Evolutionary conservation across 192 early-diverging fungal genomes (phyloP), one percentile per base, ranked within the genome.

Genomic region (Entomortierella lignicola): DNA sequence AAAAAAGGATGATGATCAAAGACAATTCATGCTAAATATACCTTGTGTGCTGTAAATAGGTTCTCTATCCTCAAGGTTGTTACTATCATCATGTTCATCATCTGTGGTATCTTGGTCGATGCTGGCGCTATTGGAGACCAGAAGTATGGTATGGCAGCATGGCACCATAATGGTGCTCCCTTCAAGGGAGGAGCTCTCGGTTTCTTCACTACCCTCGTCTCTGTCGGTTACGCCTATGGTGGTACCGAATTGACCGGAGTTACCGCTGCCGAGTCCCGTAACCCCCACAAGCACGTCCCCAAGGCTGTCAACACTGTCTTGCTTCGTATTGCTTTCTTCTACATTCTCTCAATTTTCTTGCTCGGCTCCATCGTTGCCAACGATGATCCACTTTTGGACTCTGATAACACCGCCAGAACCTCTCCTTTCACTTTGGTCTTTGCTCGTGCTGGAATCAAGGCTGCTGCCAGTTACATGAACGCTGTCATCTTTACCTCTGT

Each of bases 31-130:
- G 13, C 39, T 42, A 42, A 42, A 42, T 42, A 42, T 42, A 42
- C 13, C 13, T 13, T 13, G 6, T 42, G n/a, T n/a, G n/a, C 39
- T 13, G 13, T 42, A 42, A 42, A 13, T 47, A 47, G 44, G 44
- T 47, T 47, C 15, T 47, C 44, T 11, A 15, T 47, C 17, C 44
- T 47, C 15, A 47, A 47, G 44, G 44, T 47, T 47, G 44, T 47
- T 47, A 47, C 44, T 15, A 47, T 47, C 17, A 47, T 47, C 20
- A 4, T 47, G 3, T 47, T 47, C 44, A 47, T 47, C 44, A 47
- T 47, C 44, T 47, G 44, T 15, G 44, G 44, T 47, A 47, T 47
- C 44, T 47, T 47, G 44, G 44, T 47, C 44, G 44, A 47, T 20
- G 44, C 44, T 15, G 44, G 44, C 17, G 44, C 44, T 4, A 12